A percentile compares a stretch with the other conserved stretches of the same genome.
These are phyloP conservation scores for Pleurotus sapidus DNA, from an alignment of 768 basidiomycete genomes.

Conservation along the genomic window DNA sequence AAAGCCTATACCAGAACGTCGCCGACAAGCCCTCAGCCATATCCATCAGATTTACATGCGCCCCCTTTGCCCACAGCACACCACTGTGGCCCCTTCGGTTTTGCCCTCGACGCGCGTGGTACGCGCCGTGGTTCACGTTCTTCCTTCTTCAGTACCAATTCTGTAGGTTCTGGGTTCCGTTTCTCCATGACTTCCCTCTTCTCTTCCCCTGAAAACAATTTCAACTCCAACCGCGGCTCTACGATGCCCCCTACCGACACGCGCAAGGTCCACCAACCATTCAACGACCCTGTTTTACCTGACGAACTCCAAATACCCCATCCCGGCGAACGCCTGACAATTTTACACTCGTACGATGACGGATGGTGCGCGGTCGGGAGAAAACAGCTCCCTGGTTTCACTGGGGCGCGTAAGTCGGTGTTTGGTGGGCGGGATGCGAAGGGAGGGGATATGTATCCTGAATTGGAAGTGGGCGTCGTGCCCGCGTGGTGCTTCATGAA, in stretches of 20 bases:
- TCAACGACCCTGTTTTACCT: constrained; percentile 63
- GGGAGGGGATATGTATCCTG: constrained; percentile 20
- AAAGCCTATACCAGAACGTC: constrained; percentile 36
- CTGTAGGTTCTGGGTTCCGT: constrained; percentile 26
- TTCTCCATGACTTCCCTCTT: constrained; percentile 37
- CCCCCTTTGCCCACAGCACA: constrained; percentile 29
- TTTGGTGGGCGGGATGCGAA: constrained; percentile 29
- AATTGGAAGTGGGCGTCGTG: constrained; percentile 67
- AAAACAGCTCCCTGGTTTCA: constrained; percentile 27
- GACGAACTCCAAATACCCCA: constrained; percentile 62
- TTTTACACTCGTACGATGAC: constrained; percentile 71
- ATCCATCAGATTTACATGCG: constrained; percentile 39
- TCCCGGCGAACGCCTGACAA: constrained; percentile 56
- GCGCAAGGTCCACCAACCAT: constrained; percentile 63
- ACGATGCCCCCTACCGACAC: constrained; percentile 22
- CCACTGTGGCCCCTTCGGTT: constrained; percentile 29
- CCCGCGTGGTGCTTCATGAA: constrained; percentile 78
- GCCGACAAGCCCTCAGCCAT: constrained; percentile 32
- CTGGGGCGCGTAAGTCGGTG: constrained; percentile 32
- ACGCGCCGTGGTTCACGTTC: constrained; percentile 6
- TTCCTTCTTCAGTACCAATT: constrained; percentile 22
- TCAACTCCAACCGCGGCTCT: constrained; percentile 17
- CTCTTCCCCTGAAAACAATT: constrained; percentile 22
- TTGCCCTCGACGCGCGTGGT: constrained; percentile 28
- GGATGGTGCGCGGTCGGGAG: constrained; percentile 78